Percentiles rank a stretch among this genome's conserved stretches.
These are phyloP conservation scores for Geotrichum citri-aurantii DNA, from an alignment of 1,139 yeast genomes.

Conservation along the genomic window DNA sequence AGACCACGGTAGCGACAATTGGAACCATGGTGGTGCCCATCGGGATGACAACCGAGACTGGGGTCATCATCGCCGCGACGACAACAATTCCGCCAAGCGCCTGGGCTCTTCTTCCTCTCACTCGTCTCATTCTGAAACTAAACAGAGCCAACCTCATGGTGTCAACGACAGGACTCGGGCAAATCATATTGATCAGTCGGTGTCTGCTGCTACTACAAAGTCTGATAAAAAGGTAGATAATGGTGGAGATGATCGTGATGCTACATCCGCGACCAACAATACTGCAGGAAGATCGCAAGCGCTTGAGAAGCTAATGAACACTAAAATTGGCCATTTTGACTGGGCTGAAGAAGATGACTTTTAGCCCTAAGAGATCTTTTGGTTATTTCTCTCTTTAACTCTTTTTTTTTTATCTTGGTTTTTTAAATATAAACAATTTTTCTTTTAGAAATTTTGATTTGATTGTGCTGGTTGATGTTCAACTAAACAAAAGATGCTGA, in stretches of 20 bases:
- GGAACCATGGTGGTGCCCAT: not conserved
- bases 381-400: no score
- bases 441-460: no score
- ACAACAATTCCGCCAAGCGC: not conserved
- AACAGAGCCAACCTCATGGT: not conserved
- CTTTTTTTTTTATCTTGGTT: no score
- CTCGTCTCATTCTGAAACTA: not conserved
- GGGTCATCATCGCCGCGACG: not conserved
- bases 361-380: no score
- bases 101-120: not conserved
- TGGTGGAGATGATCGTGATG: not conserved
- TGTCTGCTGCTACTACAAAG: not conserved
- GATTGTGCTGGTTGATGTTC: no score
- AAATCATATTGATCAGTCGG: not conserved
- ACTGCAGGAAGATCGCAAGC: not conserved
- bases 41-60: not conserved
- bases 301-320: slow-evolving; percentile 3
- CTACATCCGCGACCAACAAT: not conserved
- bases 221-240: not conserved
- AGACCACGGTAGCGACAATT: not conserved
- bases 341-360: slow-evolving; percentile 24
- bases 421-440: no score
- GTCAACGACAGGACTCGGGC: not conserved
- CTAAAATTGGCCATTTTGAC: slow-evolving; percentile 15
- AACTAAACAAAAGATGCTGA: no score